phyloP scores from a whole-genome alignment of 23 red algal species.

The Gracilaria gracilis region DNA sequence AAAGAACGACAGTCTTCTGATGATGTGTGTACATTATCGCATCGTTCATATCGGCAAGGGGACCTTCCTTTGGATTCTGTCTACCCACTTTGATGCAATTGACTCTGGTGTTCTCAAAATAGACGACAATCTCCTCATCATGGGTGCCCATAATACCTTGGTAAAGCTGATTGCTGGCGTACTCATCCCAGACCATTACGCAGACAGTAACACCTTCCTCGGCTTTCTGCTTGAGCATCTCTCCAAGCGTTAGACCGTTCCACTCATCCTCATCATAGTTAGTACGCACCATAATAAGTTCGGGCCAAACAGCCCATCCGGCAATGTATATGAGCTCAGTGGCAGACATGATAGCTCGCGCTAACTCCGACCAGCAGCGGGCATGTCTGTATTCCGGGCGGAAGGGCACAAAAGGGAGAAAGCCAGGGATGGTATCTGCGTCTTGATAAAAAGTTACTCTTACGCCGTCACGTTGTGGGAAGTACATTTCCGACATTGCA shows the following conservation, averaged over 20 bases:
- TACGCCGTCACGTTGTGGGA: slow-evolving; percentile 59
- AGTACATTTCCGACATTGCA: slow-evolving; percentile 66
- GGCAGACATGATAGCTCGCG: slow-evolving; percentile 59
- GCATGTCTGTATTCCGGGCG: slow-evolving; percentile 55
- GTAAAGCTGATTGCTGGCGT: slow-evolving; percentile 64
- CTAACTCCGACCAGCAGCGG: slow-evolving; percentile 68
- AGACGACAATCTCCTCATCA: slow-evolving; percentile 75
- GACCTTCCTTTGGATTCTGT: slow-evolving; percentile 71
- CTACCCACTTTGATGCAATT: slow-evolving; percentile 76
- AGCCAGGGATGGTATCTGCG: slow-evolving; percentile 53
- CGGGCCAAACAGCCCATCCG: slow-evolving; percentile 81
- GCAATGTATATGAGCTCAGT: slow-evolving; percentile 80
- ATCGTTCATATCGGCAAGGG: slow-evolving; percentile 65
- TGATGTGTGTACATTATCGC: slow-evolving; percentile 83
- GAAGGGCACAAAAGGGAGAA: slow-evolving; percentile 65
- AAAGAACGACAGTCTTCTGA: slow-evolving; percentile 76
- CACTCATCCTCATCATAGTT: slow-evolving; percentile 57
- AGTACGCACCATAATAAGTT: slow-evolving; percentile 78
- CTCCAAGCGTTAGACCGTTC: slow-evolving; percentile 54
- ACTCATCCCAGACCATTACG: slow-evolving; percentile 88
- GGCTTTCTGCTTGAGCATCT: slow-evolving; percentile 79
- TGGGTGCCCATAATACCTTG: slow-evolving; percentile 81
- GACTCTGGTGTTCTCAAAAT: slow-evolving; percentile 65
- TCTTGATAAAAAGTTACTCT: slow-evolving; percentile 82
- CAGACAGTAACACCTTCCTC: slow-evolving; percentile 72